Evolutionary conservation across 768 basidiomycete species (phyloP), one percentile per base, ranked within the genome.

Genomic region (Daedaleopsis sinensis): DNA sequence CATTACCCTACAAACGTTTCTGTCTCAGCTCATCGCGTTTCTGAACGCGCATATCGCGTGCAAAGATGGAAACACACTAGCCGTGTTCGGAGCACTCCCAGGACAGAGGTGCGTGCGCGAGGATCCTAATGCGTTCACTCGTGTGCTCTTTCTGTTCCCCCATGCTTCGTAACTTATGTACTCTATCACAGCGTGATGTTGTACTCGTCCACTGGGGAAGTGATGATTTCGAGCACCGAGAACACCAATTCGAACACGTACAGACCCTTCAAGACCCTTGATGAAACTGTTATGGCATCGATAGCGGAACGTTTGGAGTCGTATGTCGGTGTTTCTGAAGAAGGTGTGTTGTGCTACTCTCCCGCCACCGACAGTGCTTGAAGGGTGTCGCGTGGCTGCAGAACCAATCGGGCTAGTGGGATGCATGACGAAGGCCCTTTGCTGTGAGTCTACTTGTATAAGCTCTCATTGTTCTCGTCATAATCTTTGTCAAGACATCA

Each of bases 1-100:
- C 27, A 76, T 98, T 13, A 72, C 88, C 1, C 82, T 98, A 47
- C 76, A 83, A 19, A 67, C 82, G 1, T 97, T 98, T 71, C 80
- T 98, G 49, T 86, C 92, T 3, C 91, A 94, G 68, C 78, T 97
- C 27, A 83, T 98, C 59, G 89, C 91, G 35, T 96, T 98, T 70
- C 79, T 96, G 69, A 98, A 99, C 70, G 85, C 94, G 3, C 95
- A 98, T 76, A 83, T 98, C 62, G 95, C 95, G 1, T 84, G 86
- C 64, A 86, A 89, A 65, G 90, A 95, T 76, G 95, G 96, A 73
- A 99, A 99, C 71, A 85, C 91, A 5, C 81, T 99, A 42, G 92
- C 94, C 7, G 91, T 98, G 57, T 96, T 94, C 71, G 96, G 87
- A 9, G 96, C 96, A 5, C 80, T 94, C 50, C 91, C 92, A 1